Percentiles rank a stretch among this genome's conserved stretches.
Evolutionary conservation across 2,329 filamentous ascomycete species (phyloP).

Genomic region (Helotiales sp.): DNA sequence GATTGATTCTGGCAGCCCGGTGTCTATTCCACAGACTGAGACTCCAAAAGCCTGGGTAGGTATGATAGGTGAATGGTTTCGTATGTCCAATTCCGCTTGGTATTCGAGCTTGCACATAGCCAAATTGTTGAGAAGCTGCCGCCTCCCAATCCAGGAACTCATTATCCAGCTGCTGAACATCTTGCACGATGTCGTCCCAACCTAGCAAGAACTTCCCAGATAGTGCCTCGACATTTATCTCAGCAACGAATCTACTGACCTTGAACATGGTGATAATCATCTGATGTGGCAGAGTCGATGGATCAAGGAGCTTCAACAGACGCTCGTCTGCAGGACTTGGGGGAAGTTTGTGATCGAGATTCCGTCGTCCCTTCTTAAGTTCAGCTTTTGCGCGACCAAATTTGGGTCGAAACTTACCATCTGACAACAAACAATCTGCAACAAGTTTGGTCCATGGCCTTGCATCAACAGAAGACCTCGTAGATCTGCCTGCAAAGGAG

Average conservation of each 20-base stretch:
- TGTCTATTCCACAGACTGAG: conserved; percentile 11
- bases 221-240: background rate
- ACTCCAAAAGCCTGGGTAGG: conserved; percentile 5
- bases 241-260: conserved; percentile 8
- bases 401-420: background rate
- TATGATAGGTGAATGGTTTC: background rate
- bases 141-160: background rate
- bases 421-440: conserved; percentile 15
- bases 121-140: background rate
- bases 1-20: conserved; percentile 2
- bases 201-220: background rate
- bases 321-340: conserved; percentile 5
- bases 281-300: background rate
- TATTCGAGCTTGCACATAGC: background rate
- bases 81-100: background rate
- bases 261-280: conserved; percentile 7
- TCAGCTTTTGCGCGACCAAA: background rate
- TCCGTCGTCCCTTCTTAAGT: conserved; percentile 1
- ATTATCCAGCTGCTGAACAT: background rate
- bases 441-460: conserved; percentile 3
- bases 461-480: background rate
- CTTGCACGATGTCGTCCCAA: background rate
- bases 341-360: conserved; percentile 5
- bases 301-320: conserved; percentile 6
- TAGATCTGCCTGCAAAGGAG: background rate